These are phyloP conservation scores for Cucurbita moschata DNA, from an alignment of 306 rosid genomes.

Conservation along the genomic window DNA sequence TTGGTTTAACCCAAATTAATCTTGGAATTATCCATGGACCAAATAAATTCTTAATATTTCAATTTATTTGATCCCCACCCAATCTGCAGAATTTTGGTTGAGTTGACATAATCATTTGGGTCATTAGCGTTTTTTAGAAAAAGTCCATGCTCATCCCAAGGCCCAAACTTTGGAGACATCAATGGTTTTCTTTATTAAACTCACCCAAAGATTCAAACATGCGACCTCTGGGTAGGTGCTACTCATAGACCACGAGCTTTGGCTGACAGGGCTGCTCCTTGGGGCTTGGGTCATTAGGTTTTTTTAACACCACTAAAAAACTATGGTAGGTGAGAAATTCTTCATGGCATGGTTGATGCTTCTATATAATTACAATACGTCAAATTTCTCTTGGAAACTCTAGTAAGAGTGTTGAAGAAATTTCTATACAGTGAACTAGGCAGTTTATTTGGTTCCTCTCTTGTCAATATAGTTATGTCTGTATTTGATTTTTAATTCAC, in stretches of 20 bases:
- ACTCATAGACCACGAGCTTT: not conserved
- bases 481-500: not conserved
- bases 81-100: not conserved
- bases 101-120: not conserved
- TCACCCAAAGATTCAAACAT: too few species aligned
- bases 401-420: not conserved
- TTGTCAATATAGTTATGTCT: not conserved
- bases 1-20: not conserved
- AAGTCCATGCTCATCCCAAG: not conserved
- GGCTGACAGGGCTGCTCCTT: not conserved
- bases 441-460: not conserved
- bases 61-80: not conserved
- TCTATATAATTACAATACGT: not conserved
- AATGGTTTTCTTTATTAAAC: not conserved
- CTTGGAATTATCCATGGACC: not conserved
- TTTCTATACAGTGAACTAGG: not conserved
- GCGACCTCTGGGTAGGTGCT: not conserved
- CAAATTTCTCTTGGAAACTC: not conserved
- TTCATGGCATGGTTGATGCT: not conserved
- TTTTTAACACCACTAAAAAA: not conserved
- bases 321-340: not conserved
- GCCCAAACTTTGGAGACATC: not conserved
- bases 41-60: not conserved
- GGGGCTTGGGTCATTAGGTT: not conserved
- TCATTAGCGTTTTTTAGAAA: not conserved